Evolutionary conservation across 306 rosid species (phyloP).

Genomic region (Vachellia pachyceras): DNA sequence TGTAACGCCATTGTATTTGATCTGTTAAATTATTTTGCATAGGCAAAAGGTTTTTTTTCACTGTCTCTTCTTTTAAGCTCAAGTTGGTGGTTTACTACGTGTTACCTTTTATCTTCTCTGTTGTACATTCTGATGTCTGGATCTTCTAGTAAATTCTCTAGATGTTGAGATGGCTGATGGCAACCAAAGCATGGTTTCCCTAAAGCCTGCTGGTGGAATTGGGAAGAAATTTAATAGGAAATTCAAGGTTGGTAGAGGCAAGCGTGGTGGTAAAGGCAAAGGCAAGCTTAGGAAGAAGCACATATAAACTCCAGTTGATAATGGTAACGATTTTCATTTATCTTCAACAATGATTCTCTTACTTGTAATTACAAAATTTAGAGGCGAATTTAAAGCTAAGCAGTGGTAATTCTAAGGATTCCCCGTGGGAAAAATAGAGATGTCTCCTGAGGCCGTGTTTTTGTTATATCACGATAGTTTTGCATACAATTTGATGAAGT

Average conservation of each 20-base stretch:
- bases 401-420: no score
- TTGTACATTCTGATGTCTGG: not conserved
- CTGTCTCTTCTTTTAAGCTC: not conserved
- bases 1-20: not conserved
- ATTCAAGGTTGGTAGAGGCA: constrained; percentile 78
- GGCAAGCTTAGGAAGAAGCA: constrained; percentile 59
- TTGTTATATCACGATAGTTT: no score
- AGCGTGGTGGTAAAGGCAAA: constrained; percentile 57
- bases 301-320: constrained; percentile 50
- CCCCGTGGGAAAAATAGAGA: no score
- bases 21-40: not conserved
- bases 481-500: not conserved
- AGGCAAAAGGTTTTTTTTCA: not conserved
- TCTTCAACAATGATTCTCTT: not conserved
- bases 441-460: no score
- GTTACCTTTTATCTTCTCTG: not conserved
- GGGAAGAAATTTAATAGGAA: constrained; percentile 73
- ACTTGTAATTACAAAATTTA: no score
- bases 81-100: not conserved
- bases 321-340: constrained; percentile 34
- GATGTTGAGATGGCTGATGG: constrained; percentile 75
- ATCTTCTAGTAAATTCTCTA: constrained; percentile 32
- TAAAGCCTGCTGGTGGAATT: constrained; percentile 74
- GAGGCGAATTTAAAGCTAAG: no score
- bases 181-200: constrained; percentile 44